Evolutionary conservation across 129 eudicot genomes (phyloP), one percentile per base, ranked within the genome.

Genomic region (Silybum marianum): DNA sequence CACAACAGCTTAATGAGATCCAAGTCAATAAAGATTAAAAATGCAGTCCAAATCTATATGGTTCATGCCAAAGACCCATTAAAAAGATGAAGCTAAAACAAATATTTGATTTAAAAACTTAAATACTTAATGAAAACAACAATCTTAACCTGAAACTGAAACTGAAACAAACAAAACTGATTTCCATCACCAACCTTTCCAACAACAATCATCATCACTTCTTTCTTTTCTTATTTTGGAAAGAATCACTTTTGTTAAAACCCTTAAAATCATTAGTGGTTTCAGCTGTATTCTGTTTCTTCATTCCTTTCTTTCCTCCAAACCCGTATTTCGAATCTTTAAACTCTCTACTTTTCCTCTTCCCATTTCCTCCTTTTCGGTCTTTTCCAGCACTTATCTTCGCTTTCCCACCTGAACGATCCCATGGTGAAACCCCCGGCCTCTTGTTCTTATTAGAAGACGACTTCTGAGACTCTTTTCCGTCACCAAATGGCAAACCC

Each of bases 271-370:
- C 97, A 76, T 82, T 86, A n/a, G 92, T 90, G 3, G 91, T 94
- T 58, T 92, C 98, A 73, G 96, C 86, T 18, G 98, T 92, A 79
- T 94, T 94, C 87, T 94, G 98, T 86, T 94, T 94, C 80, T 88
- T 94, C 93, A 92, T 24, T 30, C 98, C 98, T 88, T 94, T 94
- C 88, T 86, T 92, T 87, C 97, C 97, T 75, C 97, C 94, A 75
- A 81, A 89, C 58, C 98, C 98, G 42, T 88, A 94, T 79, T 92
- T 92, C 0, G 93, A 84, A 77, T 94, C 92, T 80, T 77, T 88
- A 58, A 65, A 82, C 18, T 93, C 98, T 73, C 96, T 84, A 16
- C 87, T 82, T 32, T 88, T 90, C 88, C 78, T 89, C 89, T 87
- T 94, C 22, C 78, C 85, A 19, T 74, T 87, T 30, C 71, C 84